Conservation (phyloP, 192 early-diverging fungal genomes). For the Cladochytrium replicatum region DNA sequence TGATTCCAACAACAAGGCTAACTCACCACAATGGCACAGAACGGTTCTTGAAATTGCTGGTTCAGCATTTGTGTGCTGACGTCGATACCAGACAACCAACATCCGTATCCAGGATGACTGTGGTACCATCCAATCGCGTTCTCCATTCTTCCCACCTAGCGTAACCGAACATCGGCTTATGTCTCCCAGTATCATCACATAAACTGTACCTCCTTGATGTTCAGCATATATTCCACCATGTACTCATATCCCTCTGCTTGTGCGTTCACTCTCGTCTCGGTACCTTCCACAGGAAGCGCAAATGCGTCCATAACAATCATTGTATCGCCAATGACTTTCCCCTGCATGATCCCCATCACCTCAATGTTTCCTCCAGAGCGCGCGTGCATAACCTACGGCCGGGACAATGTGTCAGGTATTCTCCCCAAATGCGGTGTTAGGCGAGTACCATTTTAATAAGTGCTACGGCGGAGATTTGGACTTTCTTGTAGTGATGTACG, state of each 20-base stretch:
- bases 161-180: no score
- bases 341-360: constrained; percentile 86
- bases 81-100: constrained; percentile 87
- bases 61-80: constrained; percentile 78
- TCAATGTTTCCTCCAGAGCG: constrained; percentile 78
- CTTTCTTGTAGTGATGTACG: constrained; percentile 59
- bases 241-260: constrained; percentile 76
- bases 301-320: constrained; percentile 84
- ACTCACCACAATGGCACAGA: constrained; percentile 69
- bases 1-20: not conserved
- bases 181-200: no score
- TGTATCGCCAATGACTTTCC: constrained; percentile 66
- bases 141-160: constrained; percentile 65
- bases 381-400: constrained; percentile 82
- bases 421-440: no score
- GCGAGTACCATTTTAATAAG: constrained; percentile 91
- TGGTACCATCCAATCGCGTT: constrained; percentile 87
- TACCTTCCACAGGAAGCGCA: constrained; percentile 81
- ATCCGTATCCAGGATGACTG: constrained; percentile 82
- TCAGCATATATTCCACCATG: constrained; percentile 72
- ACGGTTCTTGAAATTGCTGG: constrained; percentile 78
- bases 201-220: constrained; percentile 56
- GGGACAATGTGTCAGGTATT: no score
- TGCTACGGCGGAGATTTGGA: constrained; percentile 75
- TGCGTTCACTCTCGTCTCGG: constrained; percentile 80